These are phyloP conservation scores for Tricholoma sp. DNA, from an alignment of 768 basidiomycete species.

Conservation along the genomic window DNA sequence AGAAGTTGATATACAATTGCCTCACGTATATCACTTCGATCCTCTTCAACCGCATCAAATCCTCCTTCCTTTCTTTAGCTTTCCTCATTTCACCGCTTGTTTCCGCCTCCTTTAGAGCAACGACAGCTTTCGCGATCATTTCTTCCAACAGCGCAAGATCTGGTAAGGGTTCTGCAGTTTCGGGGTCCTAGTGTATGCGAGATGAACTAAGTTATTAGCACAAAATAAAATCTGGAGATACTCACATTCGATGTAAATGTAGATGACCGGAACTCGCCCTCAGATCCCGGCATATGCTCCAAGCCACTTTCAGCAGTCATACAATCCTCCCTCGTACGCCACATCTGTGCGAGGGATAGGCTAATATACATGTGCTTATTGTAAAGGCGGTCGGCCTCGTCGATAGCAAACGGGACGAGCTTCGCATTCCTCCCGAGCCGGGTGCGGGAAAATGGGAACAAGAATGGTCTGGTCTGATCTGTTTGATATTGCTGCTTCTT, in stretches of 20 bases:
- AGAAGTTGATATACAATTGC: background rate
- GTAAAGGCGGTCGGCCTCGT: slow-evolving; percentile 91
- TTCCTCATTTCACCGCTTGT: slow-evolving; percentile 50
- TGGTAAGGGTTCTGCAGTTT: slow-evolving; percentile 58
- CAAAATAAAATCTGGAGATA: no score
- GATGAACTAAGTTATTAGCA: slow-evolving; percentile 2
- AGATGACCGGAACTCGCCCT: slow-evolving; percentile 49
- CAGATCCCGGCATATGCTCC: slow-evolving; percentile 69
- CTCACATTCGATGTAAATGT: slow-evolving; percentile 40
- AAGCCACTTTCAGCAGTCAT: slow-evolving; percentile 92
- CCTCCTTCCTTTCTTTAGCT: slow-evolving; percentile 66
- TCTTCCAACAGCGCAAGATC: slow-evolving; percentile 68
- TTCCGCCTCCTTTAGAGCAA: slow-evolving; percentile 45
- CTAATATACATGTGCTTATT: slow-evolving; percentile 88
- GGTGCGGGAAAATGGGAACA: slow-evolving; percentile 89
- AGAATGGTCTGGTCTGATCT: slow-evolving; percentile 88
- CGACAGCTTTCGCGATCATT: slow-evolving; percentile 67
- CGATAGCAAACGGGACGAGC: slow-evolving; percentile 92
- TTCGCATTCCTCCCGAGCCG: slow-evolving; percentile 51
- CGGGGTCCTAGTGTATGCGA: slow-evolving; percentile 41
- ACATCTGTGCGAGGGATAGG: slow-evolving; percentile 87
- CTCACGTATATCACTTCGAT: slow-evolving; percentile 93
- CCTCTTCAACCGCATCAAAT: slow-evolving; percentile 81
- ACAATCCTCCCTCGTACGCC: slow-evolving; percentile 92
- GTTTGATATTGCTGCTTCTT: slow-evolving; percentile 99